Conservation (phyloP, 2,329 filamentous ascomycete genomes). For the Dactylellina cionopaga region DNA sequence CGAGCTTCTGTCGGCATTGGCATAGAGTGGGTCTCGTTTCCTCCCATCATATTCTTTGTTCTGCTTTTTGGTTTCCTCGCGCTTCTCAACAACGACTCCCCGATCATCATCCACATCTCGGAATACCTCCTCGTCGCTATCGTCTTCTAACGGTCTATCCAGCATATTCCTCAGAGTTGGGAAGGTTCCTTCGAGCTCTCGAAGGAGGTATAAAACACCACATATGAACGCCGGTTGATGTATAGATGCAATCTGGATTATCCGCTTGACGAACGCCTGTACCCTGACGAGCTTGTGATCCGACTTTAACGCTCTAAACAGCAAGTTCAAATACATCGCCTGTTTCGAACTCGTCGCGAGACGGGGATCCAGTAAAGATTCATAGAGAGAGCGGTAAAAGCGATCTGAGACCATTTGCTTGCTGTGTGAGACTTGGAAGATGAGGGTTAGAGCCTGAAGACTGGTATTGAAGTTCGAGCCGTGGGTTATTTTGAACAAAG, state of each 20-base stretch:
- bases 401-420: slow-evolving; percentile 86
- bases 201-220: slow-evolving; percentile 87
- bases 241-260: slow-evolving; percentile 80
- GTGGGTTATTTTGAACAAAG: slow-evolving; percentile 93
- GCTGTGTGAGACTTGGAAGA: slow-evolving; percentile 86
- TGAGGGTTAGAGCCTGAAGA: slow-evolving; percentile 91
- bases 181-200: slow-evolving; percentile 81
- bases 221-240: slow-evolving; percentile 94
- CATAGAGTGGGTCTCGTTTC: slow-evolving; percentile 84
- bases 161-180: slow-evolving; percentile 81
- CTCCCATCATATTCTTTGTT: slow-evolving; percentile 76
- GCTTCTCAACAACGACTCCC: slow-evolving; percentile 58
- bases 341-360: slow-evolving; percentile 92
- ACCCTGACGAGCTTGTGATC: slow-evolving; percentile 91
- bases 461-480: slow-evolving; percentile 99
- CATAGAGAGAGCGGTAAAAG: slow-evolving; percentile 95
- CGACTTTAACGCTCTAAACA: slow-evolving; percentile 86
- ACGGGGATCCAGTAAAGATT: slow-evolving; percentile 90
- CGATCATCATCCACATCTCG: slow-evolving; percentile 71
- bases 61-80: slow-evolving; percentile 54
- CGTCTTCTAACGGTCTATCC: slow-evolving; percentile 80
- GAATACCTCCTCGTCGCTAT: slow-evolving; percentile 77
- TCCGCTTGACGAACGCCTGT: slow-evolving; percentile 93
- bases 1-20: slow-evolving; percentile 91
- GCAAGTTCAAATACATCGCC: slow-evolving; percentile 89